Conservation (phyloP, 2,329 filamentous ascomycete species). For the Ceratocystis colombiana region DNA sequence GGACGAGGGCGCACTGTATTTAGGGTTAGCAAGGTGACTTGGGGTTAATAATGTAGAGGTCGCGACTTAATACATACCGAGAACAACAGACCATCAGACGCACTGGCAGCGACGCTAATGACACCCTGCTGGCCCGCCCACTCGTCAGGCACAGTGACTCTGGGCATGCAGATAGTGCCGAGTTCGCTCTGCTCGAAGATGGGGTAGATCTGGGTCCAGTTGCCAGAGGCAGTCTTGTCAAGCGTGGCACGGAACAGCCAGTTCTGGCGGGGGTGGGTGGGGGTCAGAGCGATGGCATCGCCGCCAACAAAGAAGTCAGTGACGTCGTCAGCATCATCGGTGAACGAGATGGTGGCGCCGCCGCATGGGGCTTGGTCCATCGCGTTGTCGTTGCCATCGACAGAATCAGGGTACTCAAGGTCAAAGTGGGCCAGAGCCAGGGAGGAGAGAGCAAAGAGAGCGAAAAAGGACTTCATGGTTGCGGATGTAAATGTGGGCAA, state of each 20-base stretch:
- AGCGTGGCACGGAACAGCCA: constrained; percentile 23
- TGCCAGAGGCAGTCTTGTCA: constrained; percentile 18
- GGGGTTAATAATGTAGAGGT: neutral
- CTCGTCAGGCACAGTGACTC: constrained; percentile 39
- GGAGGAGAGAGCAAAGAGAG: constrained; percentile 20
- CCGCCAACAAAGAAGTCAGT: constrained; percentile 23
- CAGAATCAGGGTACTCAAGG: constrained; percentile 20
- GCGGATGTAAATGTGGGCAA: constrained; percentile 17
- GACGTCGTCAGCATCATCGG: constrained; percentile 29
- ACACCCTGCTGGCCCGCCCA: constrained; percentile 48
- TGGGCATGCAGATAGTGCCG: constrained; percentile 45
- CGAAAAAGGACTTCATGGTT: constrained; percentile 25
- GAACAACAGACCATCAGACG: constrained; percentile 47
- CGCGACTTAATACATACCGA: constrained; percentile 37
- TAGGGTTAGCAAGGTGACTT: constrained; percentile 6
- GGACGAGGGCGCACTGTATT: constrained; percentile 45
- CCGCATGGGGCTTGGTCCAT: constrained; percentile 22
- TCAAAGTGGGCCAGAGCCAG: constrained; percentile 23
- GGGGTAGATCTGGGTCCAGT: constrained; percentile 29
- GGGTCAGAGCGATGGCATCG: constrained; percentile 19
- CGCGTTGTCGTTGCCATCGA: constrained; percentile 22
- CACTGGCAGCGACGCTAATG: constrained; percentile 43
- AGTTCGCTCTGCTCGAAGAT: constrained; percentile 43
- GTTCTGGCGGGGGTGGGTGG: constrained; percentile 21
- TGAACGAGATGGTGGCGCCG: constrained; percentile 22